Conservation (phyloP, 2,329 filamentous ascomycete genomes). For the Colletotrichum sp. region DNA sequence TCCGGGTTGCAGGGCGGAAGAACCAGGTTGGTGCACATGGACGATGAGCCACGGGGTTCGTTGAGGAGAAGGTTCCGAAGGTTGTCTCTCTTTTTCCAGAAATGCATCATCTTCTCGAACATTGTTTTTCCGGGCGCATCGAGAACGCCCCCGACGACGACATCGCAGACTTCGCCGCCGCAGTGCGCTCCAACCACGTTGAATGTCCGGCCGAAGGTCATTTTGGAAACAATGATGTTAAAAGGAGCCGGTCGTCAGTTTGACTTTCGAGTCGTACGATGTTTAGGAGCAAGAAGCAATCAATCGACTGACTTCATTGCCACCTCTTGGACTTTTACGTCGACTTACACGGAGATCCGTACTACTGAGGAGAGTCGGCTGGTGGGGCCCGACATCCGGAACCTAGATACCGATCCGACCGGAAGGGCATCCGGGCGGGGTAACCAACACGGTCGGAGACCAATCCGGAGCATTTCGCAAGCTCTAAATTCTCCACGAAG, state of each 20-base stretch:
- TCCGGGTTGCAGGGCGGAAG: constrained; percentile 46
- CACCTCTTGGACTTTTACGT: background rate
- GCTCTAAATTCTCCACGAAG: background rate
- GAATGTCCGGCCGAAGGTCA: constrained; percentile 25
- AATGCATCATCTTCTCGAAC: constrained; percentile 51
- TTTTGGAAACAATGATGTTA: background rate
- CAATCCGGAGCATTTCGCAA: background rate
- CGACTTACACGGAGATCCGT: background rate
- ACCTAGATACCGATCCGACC: background rate
- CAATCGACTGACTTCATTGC: background rate
- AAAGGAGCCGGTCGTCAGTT: background rate
- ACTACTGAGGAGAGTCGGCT: background rate
- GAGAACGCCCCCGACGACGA: constrained; percentile 51
- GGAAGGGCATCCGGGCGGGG: background rate
- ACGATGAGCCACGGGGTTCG: constrained; percentile 48
- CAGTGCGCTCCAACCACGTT: constrained; percentile 40
- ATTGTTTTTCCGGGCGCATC: constrained; percentile 48
- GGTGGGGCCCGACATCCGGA: background rate
- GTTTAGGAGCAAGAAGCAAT: background rate
- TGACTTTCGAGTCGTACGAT: background rate
- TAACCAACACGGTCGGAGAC: background rate
- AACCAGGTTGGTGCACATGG: constrained; percentile 44
- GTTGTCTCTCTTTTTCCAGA: constrained; percentile 42
- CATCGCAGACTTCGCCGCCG: constrained; percentile 51
- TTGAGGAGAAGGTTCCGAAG: constrained; percentile 48